Base-by-base conservation (phyloP, 2,329 filamentous ascomycete species). In the Colletotrichum simmondsii region DNA sequence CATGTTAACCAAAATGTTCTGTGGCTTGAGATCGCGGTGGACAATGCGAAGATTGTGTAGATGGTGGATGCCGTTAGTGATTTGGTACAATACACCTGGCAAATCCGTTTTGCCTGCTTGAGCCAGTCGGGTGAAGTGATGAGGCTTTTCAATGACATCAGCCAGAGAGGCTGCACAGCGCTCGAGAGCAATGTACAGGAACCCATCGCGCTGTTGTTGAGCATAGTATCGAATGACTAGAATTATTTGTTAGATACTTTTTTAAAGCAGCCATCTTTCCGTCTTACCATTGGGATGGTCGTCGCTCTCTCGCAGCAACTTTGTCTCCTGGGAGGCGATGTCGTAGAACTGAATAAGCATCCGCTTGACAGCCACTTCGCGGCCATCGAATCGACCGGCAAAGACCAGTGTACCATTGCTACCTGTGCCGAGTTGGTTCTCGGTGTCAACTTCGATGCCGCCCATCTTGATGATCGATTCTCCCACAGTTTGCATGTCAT, bases 371-470 rank as follows among this genome's bases (percentile, higher is more conserved):
- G 97, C 97, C 30, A 99, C 96, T 57, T 95, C 93, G 63, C 95
- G 92, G 28, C 95, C 95, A 81, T 97, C 97, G 80, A 97, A 98
- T 66, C 92, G 94, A n/a, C 97, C 97, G 61, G 94, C 93, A 81
- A 97, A 98, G 0, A 99, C 97, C 65, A 97, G 92, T 0, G 97
- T 99, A n/a, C 97, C 97, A 79, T 98, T 97, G 81, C 96, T 98
- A 67, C 97, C 97, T 72, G 94, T 92, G 26, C 91, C 91, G 35
- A 93, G 85, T 75, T 92, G 89, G 77, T 89, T 85, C 58, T 92
- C 88, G 57, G 89, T 88, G 75, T 92, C 88, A 65, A 93, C 91
- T 76, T 92, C 89, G 2, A 93, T 88, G 68, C 88, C 90, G 35
- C 90, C 90, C 80, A 93, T 91, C 66, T 86, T 88, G 76, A 92